Percentiles rank a stretch among this genome's conserved stretches.
Conservation (phyloP, 257 asterid genomes). For the Verbascum thapsus region DNA sequence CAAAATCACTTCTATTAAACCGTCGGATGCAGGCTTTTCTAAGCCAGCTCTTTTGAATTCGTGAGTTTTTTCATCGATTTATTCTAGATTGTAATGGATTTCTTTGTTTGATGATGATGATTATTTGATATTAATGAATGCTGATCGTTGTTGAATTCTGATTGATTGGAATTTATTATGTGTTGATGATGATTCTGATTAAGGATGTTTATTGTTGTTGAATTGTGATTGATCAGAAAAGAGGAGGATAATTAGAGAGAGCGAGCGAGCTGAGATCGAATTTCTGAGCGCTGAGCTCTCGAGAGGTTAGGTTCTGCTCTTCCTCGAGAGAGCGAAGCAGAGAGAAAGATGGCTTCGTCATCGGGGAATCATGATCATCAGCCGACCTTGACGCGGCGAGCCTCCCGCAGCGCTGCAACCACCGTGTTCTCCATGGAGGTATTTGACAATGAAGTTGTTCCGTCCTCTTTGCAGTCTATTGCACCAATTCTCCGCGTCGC, state of each 20-base stretch:
- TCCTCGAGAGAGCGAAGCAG: conserved; percentile 29
- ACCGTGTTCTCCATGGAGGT: conserved; percentile 91
- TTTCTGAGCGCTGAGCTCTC: conserved; percentile 9
- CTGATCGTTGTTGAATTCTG: background rate
- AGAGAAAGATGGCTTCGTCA: conserved; percentile 38
- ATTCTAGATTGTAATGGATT: too few relatives aligned
- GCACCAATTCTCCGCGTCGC: conserved; percentile 97
- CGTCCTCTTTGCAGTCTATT: conserved; percentile 87
- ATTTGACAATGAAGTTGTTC: conserved; percentile 93
- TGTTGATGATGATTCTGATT: too few relatives aligned
- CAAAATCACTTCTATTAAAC: too few relatives aligned
- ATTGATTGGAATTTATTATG: too few relatives aligned
- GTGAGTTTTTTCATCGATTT: too few relatives aligned
- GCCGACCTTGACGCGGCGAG: conserved; percentile 66
- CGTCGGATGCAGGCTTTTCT: too few relatives aligned
- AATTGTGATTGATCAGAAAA: conserved; percentile 8
- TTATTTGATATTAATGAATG: too few relatives aligned
- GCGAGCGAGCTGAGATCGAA: background rate
- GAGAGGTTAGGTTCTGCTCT: conserved; percentile 3
- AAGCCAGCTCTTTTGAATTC: too few relatives aligned
- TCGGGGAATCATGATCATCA: conserved; percentile 37
- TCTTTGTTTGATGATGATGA: too few relatives aligned
- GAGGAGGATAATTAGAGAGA: conserved; percentile 22
- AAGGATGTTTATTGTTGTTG: background rate
- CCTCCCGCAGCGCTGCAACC: conserved; percentile 88